Conservation (phyloP, 2,329 filamentous ascomycete genomes). For the Tothia fuscella region DNA sequence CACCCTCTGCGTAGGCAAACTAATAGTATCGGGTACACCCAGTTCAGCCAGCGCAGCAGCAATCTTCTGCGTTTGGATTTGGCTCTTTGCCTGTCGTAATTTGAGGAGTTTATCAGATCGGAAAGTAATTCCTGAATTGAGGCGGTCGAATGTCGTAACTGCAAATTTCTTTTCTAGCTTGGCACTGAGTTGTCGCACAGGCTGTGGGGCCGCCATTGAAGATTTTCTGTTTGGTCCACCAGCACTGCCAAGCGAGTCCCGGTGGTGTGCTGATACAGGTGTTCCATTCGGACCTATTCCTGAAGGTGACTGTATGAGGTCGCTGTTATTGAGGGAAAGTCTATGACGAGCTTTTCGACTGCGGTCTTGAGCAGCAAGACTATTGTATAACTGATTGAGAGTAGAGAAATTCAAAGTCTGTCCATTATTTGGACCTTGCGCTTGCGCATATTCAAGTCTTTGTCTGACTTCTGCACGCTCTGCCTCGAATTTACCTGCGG, state of each 20-base stretch:
- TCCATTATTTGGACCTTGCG: conserved; percentile 26
- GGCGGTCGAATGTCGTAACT: conserved; percentile 71
- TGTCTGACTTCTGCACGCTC: conserved; percentile 80
- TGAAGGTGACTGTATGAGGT: conserved; percentile 12
- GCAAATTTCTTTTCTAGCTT: conserved; percentile 73
- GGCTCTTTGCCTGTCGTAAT: conserved; percentile 63
- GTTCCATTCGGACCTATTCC: conserved; percentile 14
- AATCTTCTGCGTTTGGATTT: conserved; percentile 65
- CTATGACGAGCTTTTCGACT: conserved; percentile 64
- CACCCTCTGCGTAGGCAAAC: conserved; percentile 63
- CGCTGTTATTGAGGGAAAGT: conserved; percentile 26
- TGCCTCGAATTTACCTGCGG: conserved; percentile 74
- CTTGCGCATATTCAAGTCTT: conserved; percentile 59
- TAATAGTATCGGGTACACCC: conserved; percentile 55
- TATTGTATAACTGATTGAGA: conserved; percentile 68
- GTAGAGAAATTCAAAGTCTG: conserved; percentile 54
- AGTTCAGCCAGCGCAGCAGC: conserved; percentile 59
- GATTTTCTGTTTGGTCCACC: conserved; percentile 23
- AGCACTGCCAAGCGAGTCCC: conserved; percentile 32
- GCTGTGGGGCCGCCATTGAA: conserved; percentile 33
- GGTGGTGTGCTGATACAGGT: conserved; percentile 21
- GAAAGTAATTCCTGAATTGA: conserved; percentile 79
- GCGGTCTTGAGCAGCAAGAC: conserved; percentile 71
- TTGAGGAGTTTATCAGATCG: conserved; percentile 74
- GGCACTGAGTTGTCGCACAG: conserved; percentile 53